Base-by-base conservation (phyloP, 2,329 filamentous ascomycete species). In the Calonectria pteridis region DNA sequence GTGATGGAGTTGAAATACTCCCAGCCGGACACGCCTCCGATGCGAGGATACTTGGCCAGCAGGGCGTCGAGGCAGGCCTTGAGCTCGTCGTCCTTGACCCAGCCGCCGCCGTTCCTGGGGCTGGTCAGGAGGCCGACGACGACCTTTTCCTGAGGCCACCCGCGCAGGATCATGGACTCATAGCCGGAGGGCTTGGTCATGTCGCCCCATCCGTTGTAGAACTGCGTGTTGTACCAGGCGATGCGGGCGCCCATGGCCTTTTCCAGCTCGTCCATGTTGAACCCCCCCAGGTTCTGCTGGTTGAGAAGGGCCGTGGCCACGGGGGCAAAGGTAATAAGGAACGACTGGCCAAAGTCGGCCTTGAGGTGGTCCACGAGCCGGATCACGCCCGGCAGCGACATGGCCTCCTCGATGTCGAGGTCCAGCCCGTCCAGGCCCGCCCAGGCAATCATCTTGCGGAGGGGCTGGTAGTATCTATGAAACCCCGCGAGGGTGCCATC, bases 11-110 rank as follows among this genome's bases (percentile, higher is more conserved):
- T 96, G 85, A 95, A 97, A 81, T 96, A 98, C 84, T 98, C 95
- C 95, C 95, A 98, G 4, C 94, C 95, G 91, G 96, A 95, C 2
- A 98, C 91, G 0, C 95, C 95, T 1, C 95, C 95, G 81, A 97
- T 95, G 5, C 86, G 86, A 0, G 91, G 90, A 79, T 94, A 95
- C 73, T 83, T 82, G 4, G 73, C 76, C 20, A 84, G 80, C 16
- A 90, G 79, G 26, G 83, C 81, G 16, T 78, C 75, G 2, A 90
- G 78, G 5, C 87, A 87, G 0, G 77, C 66, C 9, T 84, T 85
- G 18, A 89, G 73, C 73, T 88, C 88, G 50, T 88, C 85, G 26
- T 86, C 85, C 16, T 81, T 79, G 1, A 89, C 85, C 73, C 84
- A 87, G 0, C 86, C 87, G 7, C 76, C 75, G 1, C 94, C 94